Base-by-base conservation (phyloP, 305 asterid species). In the Solanum hybrid region DNA sequence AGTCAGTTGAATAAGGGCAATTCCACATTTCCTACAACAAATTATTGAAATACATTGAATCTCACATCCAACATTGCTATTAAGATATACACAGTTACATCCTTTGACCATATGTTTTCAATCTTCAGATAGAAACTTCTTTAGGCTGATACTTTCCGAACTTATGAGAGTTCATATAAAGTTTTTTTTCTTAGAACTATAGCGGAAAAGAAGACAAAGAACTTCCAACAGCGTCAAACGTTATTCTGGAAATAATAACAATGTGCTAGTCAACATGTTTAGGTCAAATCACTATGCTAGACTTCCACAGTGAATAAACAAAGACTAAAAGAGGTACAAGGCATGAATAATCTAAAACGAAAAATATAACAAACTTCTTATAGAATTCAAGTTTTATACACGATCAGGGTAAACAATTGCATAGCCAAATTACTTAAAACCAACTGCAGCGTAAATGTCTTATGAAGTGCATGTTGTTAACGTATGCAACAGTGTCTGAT, bases 11-110 rank as follows among this genome's bases (percentile, higher is more conserved):
- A 87, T 73, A 90, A 61, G 93, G 94, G 93, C 94, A 94, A 79
- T 92, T 94, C 95, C 95, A 93, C 94, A 94, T 93, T 89, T 93
- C 94, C 94, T 92, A 89, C 73, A 87, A 68, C 39, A 39, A 79
- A 78, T 14, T 20, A 6, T n/a, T 38, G 32, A 83, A 34, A 32
- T 15, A 33, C 34, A 32, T 17, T 45, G 29, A 17, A 51, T 29
- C 75, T 51, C 88, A 51, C 11, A 26, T 88, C 45, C 77, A 20
- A 10, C 80, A 26, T 61, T 79, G 77, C 5, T 73, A 22, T 79
- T 14, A 14, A 76, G 89, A 27, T 36, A 31, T 29, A 27, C 15
- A 29, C 24, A 36, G 27, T 5, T 29, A 12, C 22, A 8, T 27
- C 17, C 34, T 65, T 83, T 83, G 38, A 78, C 83, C 83, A 78